Conservation (phyloP, 768 basidiomycete genomes). For the Hypsizygus marmoreus region DNA sequence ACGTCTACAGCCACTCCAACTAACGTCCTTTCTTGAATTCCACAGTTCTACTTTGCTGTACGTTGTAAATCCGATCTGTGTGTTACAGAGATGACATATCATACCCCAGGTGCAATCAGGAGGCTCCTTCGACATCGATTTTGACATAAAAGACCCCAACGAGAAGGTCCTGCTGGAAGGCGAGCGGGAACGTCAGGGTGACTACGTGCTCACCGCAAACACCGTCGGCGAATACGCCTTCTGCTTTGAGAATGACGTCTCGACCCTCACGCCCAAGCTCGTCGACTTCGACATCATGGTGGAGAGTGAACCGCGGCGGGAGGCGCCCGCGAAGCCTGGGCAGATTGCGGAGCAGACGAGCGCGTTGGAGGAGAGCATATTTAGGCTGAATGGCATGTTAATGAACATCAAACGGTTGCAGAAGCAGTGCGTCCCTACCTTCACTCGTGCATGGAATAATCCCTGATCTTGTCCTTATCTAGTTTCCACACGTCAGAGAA, state of each 20-base stretch:
- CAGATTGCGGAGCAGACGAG: conserved; percentile 92
- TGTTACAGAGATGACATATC: conserved; percentile 1
- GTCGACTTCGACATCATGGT: conserved; percentile 98
- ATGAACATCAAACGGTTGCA: conserved; percentile 91
- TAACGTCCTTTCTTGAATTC: conserved; percentile 16
- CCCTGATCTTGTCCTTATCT: conserved; percentile 10
- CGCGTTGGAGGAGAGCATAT: conserved; percentile 93
- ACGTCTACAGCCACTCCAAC: conserved; percentile 10
- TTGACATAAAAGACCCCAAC: conserved; percentile 87
- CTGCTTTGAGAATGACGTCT: conserved; percentile 99
- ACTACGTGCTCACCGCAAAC: conserved; percentile 96
- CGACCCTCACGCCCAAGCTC: conserved; percentile 90
- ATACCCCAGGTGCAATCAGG: conserved; percentile 85
- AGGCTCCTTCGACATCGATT: conserved; percentile 95
- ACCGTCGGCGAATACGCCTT: conserved; percentile 89
- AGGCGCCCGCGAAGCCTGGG: conserved; percentile 84
- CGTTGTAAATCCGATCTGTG: conserved; percentile 25
- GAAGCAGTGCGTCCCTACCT: conserved; percentile 71
- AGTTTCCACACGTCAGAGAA: conserved; percentile 96
- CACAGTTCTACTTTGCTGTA: conserved; percentile 98
- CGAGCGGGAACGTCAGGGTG: conserved; percentile 87
- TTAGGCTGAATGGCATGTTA: conserved; percentile 84
- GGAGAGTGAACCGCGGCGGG: conserved; percentile 92
- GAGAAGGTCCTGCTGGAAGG: conserved; percentile 89
- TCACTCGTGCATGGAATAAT: not conserved